Percentiles rank a stretch among this genome's conserved stretches.
phyloP scores from a whole-genome alignment of 2,329 filamentous ascomycete species.

The Cadophora gregata region DNA sequence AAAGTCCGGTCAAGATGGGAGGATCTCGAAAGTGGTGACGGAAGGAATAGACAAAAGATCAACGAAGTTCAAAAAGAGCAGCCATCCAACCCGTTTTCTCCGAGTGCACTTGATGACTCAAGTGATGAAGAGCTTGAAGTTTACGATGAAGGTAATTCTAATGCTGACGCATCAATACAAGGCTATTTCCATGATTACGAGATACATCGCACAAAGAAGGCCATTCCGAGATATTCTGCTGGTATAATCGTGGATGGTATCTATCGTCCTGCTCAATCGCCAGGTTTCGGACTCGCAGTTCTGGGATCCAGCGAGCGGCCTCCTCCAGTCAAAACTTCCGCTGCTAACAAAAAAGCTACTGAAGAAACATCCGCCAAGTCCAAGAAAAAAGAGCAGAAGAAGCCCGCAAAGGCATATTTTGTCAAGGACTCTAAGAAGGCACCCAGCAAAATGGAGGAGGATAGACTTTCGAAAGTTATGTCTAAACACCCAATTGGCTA shows the following conservation, averaged over 20 bases:
- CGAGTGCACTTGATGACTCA: not conserved
- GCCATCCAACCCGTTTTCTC: not conserved
- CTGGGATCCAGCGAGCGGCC: not conserved
- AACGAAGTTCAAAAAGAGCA: not conserved
- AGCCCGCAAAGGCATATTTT: not conserved
- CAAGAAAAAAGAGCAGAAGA: not conserved
- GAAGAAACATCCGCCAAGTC: not conserved
- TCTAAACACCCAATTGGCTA: slow-evolving; percentile 4
- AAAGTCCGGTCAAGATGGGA: not conserved
- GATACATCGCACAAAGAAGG: not conserved
- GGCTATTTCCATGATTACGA: not conserved
- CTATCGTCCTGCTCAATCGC: not conserved
- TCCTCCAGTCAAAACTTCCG: not conserved
- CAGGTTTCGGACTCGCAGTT: not conserved
- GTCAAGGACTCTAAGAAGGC: not conserved
- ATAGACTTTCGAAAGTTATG: not conserved
- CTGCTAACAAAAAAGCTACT: not conserved
- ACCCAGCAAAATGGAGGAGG: not conserved
- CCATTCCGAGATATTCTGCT: not conserved
- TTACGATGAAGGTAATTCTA: not conserved
- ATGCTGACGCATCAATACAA: not conserved
- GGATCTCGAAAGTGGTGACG: not conserved
- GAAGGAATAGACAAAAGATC: not conserved
- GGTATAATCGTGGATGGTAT: slow-evolving; percentile 3
- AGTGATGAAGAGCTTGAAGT: not conserved